phyloP scores from a whole-genome alignment of 495 filamentous ascomycete species.

The Penicillium coprophilum region DNA sequence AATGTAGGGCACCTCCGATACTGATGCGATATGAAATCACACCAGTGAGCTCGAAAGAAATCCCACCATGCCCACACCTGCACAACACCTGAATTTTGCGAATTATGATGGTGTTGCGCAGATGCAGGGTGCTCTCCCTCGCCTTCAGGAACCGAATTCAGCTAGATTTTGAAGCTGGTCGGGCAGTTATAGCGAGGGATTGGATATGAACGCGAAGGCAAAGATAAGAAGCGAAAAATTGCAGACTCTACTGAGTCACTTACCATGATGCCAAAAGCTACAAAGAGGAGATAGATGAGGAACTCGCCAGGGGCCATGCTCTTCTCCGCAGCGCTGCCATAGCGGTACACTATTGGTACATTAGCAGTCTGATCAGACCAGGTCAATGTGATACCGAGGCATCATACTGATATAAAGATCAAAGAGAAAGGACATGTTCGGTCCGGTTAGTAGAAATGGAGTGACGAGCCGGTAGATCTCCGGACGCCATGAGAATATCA shows the following conservation, averaged over 20 bases:
- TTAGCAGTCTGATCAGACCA: conserved; percentile 29
- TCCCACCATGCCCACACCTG: conserved; percentile 90
- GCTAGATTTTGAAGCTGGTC: conserved; percentile 71
- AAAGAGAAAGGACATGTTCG: conserved; percentile 63
- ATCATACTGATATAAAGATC: conserved; percentile 79
- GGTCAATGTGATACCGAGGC: conserved; percentile 18
- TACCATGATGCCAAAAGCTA: conserved; percentile 61
- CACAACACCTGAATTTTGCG: conserved; percentile 70
- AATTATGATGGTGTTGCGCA: conserved; percentile 66
- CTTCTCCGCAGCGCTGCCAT: conserved; percentile 61
- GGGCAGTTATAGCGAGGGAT: conserved; percentile 94
- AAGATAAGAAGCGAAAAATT: conserved; percentile 14
- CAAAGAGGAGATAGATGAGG: conserved; percentile 64
- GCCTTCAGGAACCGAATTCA: conserved; percentile 94
- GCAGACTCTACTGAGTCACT: conserved; percentile 35
- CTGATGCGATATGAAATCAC: conserved; percentile 62
- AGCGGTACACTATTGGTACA: conserved; percentile 57
- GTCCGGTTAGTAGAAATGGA: conserved; percentile 69
- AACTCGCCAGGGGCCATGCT: conserved; percentile 67
- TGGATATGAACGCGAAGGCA: conserved; percentile 7
- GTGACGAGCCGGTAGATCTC: conserved; percentile 69
- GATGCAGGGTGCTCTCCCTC: conserved; percentile 94
- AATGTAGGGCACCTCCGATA: conserved; percentile 92
- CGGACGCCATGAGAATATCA: conserved; percentile 63
- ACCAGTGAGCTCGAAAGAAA: conserved; percentile 77